Conservation (phyloP, 2,329 filamentous ascomycete genomes). For the Aspergillus pseudonomiae region DNA sequence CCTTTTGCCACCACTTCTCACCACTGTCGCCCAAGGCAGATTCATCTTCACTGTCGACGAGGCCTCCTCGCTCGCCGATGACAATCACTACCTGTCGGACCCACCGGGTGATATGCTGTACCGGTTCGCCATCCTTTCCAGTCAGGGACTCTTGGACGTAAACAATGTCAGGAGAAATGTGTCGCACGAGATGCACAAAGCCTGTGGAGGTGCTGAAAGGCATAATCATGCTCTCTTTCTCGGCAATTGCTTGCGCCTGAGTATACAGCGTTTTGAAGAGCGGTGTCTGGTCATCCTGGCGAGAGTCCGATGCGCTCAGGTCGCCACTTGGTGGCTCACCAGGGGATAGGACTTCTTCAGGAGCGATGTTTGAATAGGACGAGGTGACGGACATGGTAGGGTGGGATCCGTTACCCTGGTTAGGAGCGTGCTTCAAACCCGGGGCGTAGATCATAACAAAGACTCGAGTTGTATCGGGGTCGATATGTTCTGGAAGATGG, state of each 20-base stretch:
- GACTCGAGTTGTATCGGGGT: slow-evolving; percentile 73
- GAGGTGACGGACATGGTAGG: slow-evolving; percentile 69
- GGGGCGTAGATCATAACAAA: slow-evolving; percentile 92
- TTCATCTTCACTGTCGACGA: slow-evolving; percentile 76
- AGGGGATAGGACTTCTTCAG: slow-evolving; percentile 61
- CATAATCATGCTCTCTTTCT: slow-evolving; percentile 83
- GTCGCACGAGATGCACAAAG: slow-evolving; percentile 82
- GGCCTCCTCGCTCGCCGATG: slow-evolving; percentile 67
- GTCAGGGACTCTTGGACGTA: slow-evolving; percentile 86
- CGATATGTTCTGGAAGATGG: slow-evolving; percentile 77
- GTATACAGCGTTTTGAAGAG: slow-evolving; percentile 79
- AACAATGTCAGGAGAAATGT: slow-evolving; percentile 80
- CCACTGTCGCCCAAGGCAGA: slow-evolving; percentile 40
- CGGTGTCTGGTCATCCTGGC: slow-evolving; percentile 50
- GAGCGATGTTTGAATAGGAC: slow-evolving; percentile 84
- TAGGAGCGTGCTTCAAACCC: slow-evolving; percentile 65
- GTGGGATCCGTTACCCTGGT: slow-evolving; percentile 49
- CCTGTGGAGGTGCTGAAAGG: slow-evolving; percentile 84
- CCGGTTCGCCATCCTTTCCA: slow-evolving; percentile 71
- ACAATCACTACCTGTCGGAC: slow-evolving; percentile 63
- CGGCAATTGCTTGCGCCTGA: slow-evolving; percentile 77
- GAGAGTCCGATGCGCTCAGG: slow-evolving; percentile 41
- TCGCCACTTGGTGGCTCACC: slow-evolving; percentile 54
- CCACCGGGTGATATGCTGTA: slow-evolving; percentile 68
- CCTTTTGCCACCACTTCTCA: slow-evolving; percentile 63